Percentiles rank a stretch among this genome's conserved stretches.
phyloP scores from a whole-genome alignment of 768 basidiomycete genomes.

The Gymnopilus junonius region DNA sequence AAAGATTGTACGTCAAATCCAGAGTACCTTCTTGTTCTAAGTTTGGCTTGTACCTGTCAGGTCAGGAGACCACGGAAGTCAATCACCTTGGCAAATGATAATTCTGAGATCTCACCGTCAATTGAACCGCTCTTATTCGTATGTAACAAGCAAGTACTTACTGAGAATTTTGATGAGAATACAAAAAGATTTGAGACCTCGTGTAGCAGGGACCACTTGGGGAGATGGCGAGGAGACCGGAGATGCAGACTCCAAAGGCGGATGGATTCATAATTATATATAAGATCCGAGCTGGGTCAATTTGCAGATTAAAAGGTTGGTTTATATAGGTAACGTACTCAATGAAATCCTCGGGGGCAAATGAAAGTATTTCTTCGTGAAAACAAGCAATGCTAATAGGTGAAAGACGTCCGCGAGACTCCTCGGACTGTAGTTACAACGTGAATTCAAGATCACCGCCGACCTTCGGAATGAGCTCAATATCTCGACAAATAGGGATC shows the following conservation, averaged over 20 bases:
- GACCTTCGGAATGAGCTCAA: neutral
- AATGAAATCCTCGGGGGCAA: neutral
- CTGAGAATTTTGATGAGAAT: neutral
- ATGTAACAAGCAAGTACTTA: neutral
- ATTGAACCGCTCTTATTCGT: neutral
- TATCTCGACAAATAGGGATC: neutral
- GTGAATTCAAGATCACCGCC: neutral
- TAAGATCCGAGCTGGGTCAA: neutral
- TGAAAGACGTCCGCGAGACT: neutral
- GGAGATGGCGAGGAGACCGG: neutral
- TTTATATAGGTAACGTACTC: neutral
- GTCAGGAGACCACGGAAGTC: constrained; percentile 15
- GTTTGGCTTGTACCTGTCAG: constrained; percentile 13
- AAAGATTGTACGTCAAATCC: constrained; percentile 21
- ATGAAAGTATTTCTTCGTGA: neutral
- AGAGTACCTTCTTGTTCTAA: constrained; percentile 16
- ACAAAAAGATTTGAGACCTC: neutral
- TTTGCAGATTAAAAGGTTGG: neutral
- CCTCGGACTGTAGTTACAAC: neutral
- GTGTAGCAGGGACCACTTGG: neutral
- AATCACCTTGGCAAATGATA: neutral
- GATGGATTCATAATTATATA: neutral
- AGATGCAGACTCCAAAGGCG: neutral
- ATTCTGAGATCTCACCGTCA: constrained; percentile 14
- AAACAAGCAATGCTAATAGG: neutral